Evolutionary conservation across 495 filamentous ascomycete genomes (phyloP).

Genomic region (Xylaria grammica): DNA sequence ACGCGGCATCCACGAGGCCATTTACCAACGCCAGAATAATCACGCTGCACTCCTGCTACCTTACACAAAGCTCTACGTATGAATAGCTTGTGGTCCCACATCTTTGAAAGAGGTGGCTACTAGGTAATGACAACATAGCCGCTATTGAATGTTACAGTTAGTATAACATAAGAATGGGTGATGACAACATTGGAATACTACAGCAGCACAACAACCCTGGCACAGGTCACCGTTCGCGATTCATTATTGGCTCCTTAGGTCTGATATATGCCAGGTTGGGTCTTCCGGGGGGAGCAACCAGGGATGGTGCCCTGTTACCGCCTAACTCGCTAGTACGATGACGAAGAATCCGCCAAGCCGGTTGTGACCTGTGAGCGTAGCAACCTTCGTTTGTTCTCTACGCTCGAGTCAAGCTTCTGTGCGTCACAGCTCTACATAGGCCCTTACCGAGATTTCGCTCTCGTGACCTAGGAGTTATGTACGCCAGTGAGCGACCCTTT

Average conservation of each 20-base stretch:
- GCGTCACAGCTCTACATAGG: too few species aligned
- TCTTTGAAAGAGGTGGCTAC: not conserved
- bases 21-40: slow-evolving; percentile 2
- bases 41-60: not conserved
- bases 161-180: slow-evolving; percentile 1
- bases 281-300: not conserved
- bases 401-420: too few species aligned
- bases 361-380: too few species aligned
- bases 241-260: not conserved
- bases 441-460: not conserved
- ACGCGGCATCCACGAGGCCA: slow-evolving; percentile 4
- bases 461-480: too few species aligned
- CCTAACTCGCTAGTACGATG: not conserved
- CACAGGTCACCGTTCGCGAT: not conserved
- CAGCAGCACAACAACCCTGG: not conserved
- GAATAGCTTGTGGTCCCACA: not conserved
- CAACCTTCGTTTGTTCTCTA: too few species aligned
- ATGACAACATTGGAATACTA: slow-evolving; percentile 6
- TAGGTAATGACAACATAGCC: not conserved
- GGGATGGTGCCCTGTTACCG: slow-evolving; percentile 8
- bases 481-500: too few species aligned
- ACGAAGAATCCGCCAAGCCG: not conserved
- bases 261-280: slow-evolving; percentile 9
- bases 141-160: not conserved
- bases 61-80: not conserved